Percentiles rank a stretch among this genome's conserved stretches.
Conservation (phyloP, 2,329 filamentous ascomycete species). For the Penicillium sclerotiorum region DNA sequence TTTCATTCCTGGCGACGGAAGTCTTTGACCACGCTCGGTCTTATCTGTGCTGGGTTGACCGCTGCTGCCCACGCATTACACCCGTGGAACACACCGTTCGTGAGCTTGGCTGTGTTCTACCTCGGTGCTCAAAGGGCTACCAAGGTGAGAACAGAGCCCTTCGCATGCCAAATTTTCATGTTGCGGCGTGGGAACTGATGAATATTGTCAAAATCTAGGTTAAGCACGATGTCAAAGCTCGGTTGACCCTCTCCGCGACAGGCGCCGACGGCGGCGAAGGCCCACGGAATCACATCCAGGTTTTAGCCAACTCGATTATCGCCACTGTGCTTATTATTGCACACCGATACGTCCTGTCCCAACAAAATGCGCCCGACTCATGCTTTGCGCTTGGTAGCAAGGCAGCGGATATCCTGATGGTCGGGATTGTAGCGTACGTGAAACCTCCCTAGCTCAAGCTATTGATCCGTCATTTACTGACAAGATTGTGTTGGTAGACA, state of each 20-base stretch:
- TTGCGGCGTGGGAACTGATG: not conserved
- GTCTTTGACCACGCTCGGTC: constrained; percentile 76
- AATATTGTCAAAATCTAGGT: constrained; percentile 55
- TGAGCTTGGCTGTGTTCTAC: constrained; percentile 81
- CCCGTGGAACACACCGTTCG: constrained; percentile 91
- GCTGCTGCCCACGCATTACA: constrained; percentile 83
- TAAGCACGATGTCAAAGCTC: constrained; percentile 83
- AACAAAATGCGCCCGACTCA: constrained; percentile 11
- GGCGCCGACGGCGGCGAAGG: constrained; percentile 76
- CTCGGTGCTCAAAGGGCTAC: constrained; percentile 80
- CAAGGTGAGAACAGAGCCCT: constrained; percentile 58
- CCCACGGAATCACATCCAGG: constrained; percentile 80
- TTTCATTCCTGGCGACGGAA: constrained; percentile 71
- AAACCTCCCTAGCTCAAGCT: not conserved
- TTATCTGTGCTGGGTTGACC: constrained; percentile 71
- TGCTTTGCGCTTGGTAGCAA: constrained; percentile 45
- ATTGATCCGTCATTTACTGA: not conserved
- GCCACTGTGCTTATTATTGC: constrained; percentile 67
- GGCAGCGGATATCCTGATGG: constrained; percentile 40
- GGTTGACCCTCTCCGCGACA: constrained; percentile 74
- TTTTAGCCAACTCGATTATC: constrained; percentile 83
- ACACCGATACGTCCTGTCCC: constrained; percentile 50
- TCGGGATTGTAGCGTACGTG: constrained; percentile 46
- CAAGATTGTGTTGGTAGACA: constrained; percentile 51
- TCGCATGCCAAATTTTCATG: too few relatives aligned